phyloP scores from a whole-genome alignment of 805 yeast genomes.

The Blastobotrys peoriensis region DNA sequence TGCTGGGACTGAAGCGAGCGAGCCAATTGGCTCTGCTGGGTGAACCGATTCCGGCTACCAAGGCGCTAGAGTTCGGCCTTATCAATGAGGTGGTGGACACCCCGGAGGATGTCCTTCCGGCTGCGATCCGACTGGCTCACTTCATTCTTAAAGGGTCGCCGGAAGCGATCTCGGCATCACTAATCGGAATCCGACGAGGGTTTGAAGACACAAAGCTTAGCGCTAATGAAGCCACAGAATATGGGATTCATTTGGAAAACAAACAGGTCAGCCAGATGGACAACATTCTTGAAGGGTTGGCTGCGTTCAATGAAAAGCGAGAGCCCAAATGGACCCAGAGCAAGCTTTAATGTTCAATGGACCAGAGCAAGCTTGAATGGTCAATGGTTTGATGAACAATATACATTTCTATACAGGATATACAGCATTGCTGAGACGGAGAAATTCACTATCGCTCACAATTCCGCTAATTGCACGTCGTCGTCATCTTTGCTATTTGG shows the following conservation, averaged over 20 bases:
- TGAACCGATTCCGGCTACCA: constrained; percentile 23
- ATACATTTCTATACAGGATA: too few relatives aligned
- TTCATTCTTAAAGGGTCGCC: constrained; percentile 21
- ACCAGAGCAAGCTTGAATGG: too few relatives aligned
- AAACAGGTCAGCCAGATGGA: constrained; percentile 7
- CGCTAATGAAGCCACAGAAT: constrained; percentile 16
- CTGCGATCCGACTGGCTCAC: constrained; percentile 20
- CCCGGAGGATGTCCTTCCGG: constrained; percentile 19
- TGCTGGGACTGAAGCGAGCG: constrained; percentile 22
- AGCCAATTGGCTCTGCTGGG: constrained; percentile 23
- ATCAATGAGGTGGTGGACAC: constrained; percentile 20
- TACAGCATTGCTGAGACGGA: too few relatives aligned
- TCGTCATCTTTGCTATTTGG: too few relatives aligned
- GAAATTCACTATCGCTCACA: too few relatives aligned
- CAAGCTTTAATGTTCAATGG: constrained; percentile 17
- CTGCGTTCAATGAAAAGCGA: constrained; percentile 22
- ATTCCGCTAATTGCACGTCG: too few relatives aligned
- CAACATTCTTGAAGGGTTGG: constrained; percentile 22
- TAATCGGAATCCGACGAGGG: constrained; percentile 20
- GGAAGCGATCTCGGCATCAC: constrained; percentile 20
- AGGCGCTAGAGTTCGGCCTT: constrained; percentile 23
- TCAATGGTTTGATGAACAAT: too few relatives aligned
- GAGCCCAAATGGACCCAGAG: constrained; percentile 20
- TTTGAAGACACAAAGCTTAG: constrained; percentile 15
- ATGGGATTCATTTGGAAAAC: constrained; percentile 13